Base-by-base conservation (phyloP, 78 protist species). In the Chrysochromulina tobinii region DNA sequence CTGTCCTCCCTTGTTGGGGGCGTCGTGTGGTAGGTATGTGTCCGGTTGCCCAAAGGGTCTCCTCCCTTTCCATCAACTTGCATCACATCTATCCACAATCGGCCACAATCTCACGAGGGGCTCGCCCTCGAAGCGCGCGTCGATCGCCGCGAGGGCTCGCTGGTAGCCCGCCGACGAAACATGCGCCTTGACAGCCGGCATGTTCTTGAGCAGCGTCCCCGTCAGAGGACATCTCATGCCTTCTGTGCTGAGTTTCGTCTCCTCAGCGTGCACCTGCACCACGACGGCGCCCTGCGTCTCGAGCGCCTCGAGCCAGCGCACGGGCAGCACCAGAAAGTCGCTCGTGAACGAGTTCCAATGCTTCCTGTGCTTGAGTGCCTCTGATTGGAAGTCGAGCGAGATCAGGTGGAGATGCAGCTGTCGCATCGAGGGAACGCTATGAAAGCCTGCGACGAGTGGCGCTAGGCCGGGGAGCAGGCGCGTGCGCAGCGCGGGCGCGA, bases 301-400 rank as follows among this genome's bases (percentile, higher is more conserved):
- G 87, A 79, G 61, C 87, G 51, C 54, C 14, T 7, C 64, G 25
- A 9, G 23, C 51, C n/a, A 7, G 5, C 0, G 23, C 23, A 0
- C 57, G 51, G 68, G 90, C 18, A 12, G 90, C 17, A 96, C 59
- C 72, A 95, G 92, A 68, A 94, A 96, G 17, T 51, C 86, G 21
- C 96, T 93, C 6, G 96, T 90, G 92, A 96, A 96, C 57, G 97
- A 95, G 61, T 91, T 89, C 95, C 95, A 96, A 85, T 96, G 98
- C 92, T 95, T 92, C 67, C 94, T 95, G 58, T 25, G 93, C 91
- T 96, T 96, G 68, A 96, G 81, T 12, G 61, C 0, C 12, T 11
- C 88, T 9, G 97, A 77, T 73, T 89, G 88, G 66, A 92, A 93
- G 69, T 96, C 98, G 3, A 67, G 84, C 15, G 93, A 75, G n/a